These are phyloP conservation scores for Boletus rubroflammeus DNA, from an alignment of 768 basidiomycete species.

Conservation along the genomic window DNA sequence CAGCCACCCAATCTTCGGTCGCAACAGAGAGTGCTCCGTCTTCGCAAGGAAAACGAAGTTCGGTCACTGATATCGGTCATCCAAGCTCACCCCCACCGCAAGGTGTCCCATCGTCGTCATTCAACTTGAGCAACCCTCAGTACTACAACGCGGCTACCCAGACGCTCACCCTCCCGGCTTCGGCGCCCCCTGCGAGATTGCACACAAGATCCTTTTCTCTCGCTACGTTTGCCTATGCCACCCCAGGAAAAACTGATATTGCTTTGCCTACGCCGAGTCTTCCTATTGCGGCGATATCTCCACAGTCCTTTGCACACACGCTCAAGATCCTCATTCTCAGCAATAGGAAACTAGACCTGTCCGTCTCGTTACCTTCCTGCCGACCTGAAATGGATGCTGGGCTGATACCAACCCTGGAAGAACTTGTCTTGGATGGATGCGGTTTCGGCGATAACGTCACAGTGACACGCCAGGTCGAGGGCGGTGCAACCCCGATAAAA, in stretches of 20 bases:
- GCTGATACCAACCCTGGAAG: constrained; percentile 65
- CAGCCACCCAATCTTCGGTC: constrained; percentile 38
- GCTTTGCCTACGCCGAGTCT: constrained; percentile 63
- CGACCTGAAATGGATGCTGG: constrained; percentile 30
- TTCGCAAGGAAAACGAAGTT: constrained; percentile 17
- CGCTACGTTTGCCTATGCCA: constrained; percentile 25
- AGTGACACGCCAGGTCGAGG: constrained; percentile 37
- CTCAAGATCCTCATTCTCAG: constrained; percentile 57
- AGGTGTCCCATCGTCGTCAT: constrained; percentile 21
- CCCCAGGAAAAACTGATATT: constrained; percentile 38
- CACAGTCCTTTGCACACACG: constrained; percentile 57
- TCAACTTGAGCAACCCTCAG: constrained; percentile 47
- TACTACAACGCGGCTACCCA: constrained; percentile 56
- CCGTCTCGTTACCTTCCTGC: constrained; percentile 50
- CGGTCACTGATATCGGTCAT: constrained; percentile 20
- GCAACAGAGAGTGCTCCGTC: constrained; percentile 2
- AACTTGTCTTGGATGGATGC: constrained; percentile 72
- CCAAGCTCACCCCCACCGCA: constrained; percentile 26
- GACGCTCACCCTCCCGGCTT: constrained; percentile 63
- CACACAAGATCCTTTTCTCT: constrained; percentile 66
- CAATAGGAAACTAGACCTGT: constrained; percentile 64
- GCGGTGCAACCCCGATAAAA: constrained; percentile 38
- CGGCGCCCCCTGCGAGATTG: constrained; percentile 45
- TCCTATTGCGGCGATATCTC: constrained; percentile 58
- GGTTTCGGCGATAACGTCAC: constrained; percentile 58